These are phyloP conservation scores for Populus hybrid DNA, from an alignment of 441 rosid genomes.

Conservation along the genomic window DNA sequence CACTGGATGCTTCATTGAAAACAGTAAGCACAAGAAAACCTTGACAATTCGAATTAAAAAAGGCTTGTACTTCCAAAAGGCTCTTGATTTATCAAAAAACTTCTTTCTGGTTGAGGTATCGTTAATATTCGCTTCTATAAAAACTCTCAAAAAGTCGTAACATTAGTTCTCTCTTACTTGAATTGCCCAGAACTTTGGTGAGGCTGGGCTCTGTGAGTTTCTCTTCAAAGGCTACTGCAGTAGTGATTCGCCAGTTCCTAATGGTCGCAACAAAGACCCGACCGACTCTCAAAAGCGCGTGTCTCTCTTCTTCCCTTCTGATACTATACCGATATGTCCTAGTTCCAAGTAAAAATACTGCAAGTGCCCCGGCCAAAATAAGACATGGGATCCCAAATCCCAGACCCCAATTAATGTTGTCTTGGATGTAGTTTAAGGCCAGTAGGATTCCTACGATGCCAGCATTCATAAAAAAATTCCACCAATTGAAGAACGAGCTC, in stretches of 20 bases:
- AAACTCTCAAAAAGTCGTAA: too few species aligned
- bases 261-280: conserved; percentile 19
- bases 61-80: too few species aligned
- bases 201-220: conserved; percentile 16
- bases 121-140: too few species aligned
- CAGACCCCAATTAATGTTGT: conserved; percentile 39
- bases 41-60: too few species aligned
- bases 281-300: conserved; percentile 33
- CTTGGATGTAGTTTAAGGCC: conserved; percentile 35
- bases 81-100: too few species aligned
- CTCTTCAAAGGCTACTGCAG: conserved; percentile 19
- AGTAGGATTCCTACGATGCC: conserved; percentile 13
- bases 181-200: conserved; percentile 28
- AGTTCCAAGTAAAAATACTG: conserved; percentile 40
- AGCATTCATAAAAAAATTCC: conserved; percentile 20
- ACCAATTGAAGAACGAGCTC: conserved; percentile 77
- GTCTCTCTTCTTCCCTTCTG: conserved; percentile 22
- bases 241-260: conserved; percentile 22
- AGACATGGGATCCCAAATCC: conserved; percentile 39
- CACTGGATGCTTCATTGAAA: too few species aligned
- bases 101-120: too few species aligned
- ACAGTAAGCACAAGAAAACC: too few species aligned
- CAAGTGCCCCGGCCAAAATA: conserved; percentile 26
- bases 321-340: conserved; percentile 28
- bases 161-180: conserved; percentile 23